Base-by-base conservation (phyloP, 2,329 filamentous ascomycete species). In the Cytospora mali region DNA sequence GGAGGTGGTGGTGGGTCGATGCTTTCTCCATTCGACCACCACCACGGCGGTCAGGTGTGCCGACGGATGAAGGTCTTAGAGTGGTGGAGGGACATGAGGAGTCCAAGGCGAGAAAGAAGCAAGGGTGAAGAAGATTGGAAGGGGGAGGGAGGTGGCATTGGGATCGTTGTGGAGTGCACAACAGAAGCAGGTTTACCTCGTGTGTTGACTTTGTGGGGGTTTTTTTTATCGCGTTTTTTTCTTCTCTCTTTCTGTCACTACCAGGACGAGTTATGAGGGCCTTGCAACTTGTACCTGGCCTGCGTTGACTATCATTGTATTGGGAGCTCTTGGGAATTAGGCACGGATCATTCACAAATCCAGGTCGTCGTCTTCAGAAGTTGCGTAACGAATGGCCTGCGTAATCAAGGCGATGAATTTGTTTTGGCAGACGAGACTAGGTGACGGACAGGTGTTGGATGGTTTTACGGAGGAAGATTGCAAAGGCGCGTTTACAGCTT, bases 191-290 rank as follows among this genome's bases (percentile, higher is more conserved):
- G 62, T 48, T 55, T 49, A 33, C 23, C 29, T 21, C 11, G 52
- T 61, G 57, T 56, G 62, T 62, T 55, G 52, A 48, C 56, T 53
- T 33, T 50, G 31, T 55, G 18, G 29, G n/a, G n/a, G n/a, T n/a
- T n/a, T n/a, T n/a, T n/a, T n/a, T n/a, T n/a, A n/a, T n/a, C n/a
- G n/a, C n/a, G n/a, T n/a, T n/a, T n/a, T n/a, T n/a, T 59, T 50
- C 39, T 25, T 27, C n/a, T 56, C 42, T 54, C 42, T 53, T 48
- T 53, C 27, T 33, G 25, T 56, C 48, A 49, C 42, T 57, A 57
- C 14, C 53, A 61, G 31, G 62, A 39, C 27, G n/a, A 57, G 16
- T 10, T 42, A 10, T 42, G 6, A 21, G 39, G 39, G 10, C 18
- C 18, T n/a, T 7, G 39, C 18, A n/a, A 42, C 14, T n/a, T 21